Evolutionary conservation across 2,329 filamentous ascomycete genomes (phyloP), one percentile per base, ranked within the genome.

Genomic region (Alternaria rosae): DNA sequence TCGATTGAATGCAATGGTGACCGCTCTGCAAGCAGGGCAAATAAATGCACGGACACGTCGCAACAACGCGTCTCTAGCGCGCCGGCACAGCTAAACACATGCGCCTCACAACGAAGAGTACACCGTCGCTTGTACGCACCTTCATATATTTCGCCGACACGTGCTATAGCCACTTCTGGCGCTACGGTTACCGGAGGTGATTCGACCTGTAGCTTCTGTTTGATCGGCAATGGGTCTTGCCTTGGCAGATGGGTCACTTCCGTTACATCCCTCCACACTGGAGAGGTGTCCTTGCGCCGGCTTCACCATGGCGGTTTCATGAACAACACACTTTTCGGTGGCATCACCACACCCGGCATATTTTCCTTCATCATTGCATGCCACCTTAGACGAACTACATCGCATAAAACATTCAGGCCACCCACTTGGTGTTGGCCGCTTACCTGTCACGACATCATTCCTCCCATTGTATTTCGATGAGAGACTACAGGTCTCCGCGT

Each of bases 211-310:
- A 32, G 48, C 52, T 61, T 62, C 55, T 43, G 35, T 52, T 54
- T 52, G 43, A 48, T 62, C 56, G 61, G 57, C 61, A 65, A 51
- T 61, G 42, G 38, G 25, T 20, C 48, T 51, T 65, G 54, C 54
- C 66, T 68, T 67, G 66, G 66, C 66, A 65, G 6, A 41, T 51
- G 45, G 54, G 28, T 63, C 47, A 44, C 52, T 43, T 50, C 51
- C 42, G 41, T 47, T 35, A 62, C 51, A 48, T 59, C 57, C 26
- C 38, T 61, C 54, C 38, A 38, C 35, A 38, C 30, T 57, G 50
- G 54, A 52, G 55, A 68, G 61, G 60, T 68, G 65, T 64, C 65
- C 65, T 68, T 56, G 56, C 56, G 54, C 51, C 44, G 20, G 42
- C 50, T 58, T 54, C 43, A 57, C 59, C 54, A 61, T 63, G 58